These are phyloP conservation scores for Fusarium mundagurra DNA, from an alignment of 2,329 filamentous ascomycete genomes.

Conservation along the genomic window DNA sequence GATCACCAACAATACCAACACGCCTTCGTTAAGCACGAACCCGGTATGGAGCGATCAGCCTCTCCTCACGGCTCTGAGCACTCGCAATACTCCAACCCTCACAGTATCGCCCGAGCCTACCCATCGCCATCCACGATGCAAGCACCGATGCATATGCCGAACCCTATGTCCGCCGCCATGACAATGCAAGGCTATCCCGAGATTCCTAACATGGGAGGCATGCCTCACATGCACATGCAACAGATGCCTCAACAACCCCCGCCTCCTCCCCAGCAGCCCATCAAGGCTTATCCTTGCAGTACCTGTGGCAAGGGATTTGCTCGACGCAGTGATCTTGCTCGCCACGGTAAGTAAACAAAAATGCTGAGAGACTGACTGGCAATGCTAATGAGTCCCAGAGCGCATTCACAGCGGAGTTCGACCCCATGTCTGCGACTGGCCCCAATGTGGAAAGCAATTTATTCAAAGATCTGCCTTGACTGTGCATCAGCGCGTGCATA, in stretches of 20 bases:
- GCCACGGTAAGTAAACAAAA: constrained; percentile 77
- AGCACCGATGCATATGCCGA: constrained; percentile 58
- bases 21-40: constrained; percentile 49
- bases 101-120: constrained; percentile 60
- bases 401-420: constrained; percentile 93
- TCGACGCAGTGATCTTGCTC: constrained; percentile 88
- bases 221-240: constrained; percentile 52
- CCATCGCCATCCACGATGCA: constrained; percentile 65
- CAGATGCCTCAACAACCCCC: constrained; percentile 49
- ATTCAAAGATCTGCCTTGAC: constrained; percentile 96
- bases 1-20: constrained; percentile 47
- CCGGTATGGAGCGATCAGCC: constrained; percentile 62
- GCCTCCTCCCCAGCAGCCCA: constrained; percentile 50
- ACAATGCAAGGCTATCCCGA: constrained; percentile 55
- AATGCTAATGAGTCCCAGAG: constrained; percentile 67
- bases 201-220: constrained; percentile 54
- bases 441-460: constrained; percentile 92
- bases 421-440: constrained; percentile 91
- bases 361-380: background rate
- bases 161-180: constrained; percentile 54
- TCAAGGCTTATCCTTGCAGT: constrained; percentile 85
- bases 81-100: constrained; percentile 63
- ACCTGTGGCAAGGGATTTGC: constrained; percentile 94
- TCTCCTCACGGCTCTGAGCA: constrained; percentile 70
- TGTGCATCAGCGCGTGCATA: constrained; percentile 94